These are phyloP conservation scores for Colletotrichum sp. DNA, from an alignment of 2,329 filamentous ascomycete genomes.

Conservation along the genomic window DNA sequence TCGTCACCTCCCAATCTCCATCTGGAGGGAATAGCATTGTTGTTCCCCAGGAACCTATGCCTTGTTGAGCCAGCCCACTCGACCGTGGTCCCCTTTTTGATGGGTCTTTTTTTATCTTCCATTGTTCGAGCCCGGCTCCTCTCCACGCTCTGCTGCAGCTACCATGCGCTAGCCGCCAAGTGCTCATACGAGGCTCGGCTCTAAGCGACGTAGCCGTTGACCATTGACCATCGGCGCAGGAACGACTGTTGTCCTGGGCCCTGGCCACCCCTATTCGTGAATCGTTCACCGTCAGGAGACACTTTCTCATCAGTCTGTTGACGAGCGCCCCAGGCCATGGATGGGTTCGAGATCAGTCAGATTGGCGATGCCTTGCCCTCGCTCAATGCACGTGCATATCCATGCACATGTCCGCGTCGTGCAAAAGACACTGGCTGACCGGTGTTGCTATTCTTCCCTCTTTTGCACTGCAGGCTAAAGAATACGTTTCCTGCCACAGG, in stretches of 20 bases:
- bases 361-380: neutral
- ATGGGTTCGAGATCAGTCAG: neutral
- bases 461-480: neutral
- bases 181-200: neutral
- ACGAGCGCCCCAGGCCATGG: neutral
- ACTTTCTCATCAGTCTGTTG: neutral
- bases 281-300: neutral
- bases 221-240: neutral
- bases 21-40: neutral
- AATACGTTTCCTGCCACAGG: neutral
- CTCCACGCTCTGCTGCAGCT: neutral
- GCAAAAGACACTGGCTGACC: neutral
- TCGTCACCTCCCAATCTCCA: constrained; percentile 1
- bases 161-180: neutral
- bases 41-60: neutral
- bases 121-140: neutral
- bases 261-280: neutral
- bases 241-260: neutral
- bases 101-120: neutral
- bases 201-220: neutral
- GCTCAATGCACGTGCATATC: neutral
- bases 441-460: neutral
- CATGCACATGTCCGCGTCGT: neutral
- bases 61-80: neutral
- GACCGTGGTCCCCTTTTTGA: neutral